Percentiles rank a stretch among this genome's conserved stretches.
phyloP scores from a whole-genome alignment of 176 grass and related monocot species.

The Aegilops tauschii region DNA sequence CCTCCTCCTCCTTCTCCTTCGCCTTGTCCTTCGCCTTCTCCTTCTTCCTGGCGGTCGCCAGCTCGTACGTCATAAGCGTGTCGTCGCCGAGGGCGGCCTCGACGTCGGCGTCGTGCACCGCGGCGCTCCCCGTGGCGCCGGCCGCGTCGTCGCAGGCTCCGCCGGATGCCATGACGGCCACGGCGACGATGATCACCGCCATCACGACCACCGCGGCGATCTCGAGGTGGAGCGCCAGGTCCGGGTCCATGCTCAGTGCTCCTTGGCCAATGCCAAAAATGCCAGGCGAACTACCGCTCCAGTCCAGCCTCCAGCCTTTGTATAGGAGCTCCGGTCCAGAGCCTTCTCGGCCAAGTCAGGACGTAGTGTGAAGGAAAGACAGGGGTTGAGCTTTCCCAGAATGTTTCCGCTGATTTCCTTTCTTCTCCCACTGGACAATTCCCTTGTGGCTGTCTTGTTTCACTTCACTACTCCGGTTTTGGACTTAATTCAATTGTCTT shows the following conservation, averaged over 20 bases:
- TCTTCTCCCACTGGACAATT: neutral
- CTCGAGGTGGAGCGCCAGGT: neutral
- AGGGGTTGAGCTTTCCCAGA: neutral
- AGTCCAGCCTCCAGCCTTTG: neutral
- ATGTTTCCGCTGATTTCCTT: neutral
- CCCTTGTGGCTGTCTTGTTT: too few species aligned
- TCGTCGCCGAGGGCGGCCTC: slow-evolving; percentile 14
- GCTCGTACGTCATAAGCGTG: slow-evolving; percentile 30
- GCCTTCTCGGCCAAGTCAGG: neutral
- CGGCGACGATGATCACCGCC: slow-evolving; percentile 16
- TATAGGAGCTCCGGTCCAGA: neutral
- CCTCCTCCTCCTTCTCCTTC: neutral
- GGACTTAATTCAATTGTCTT: neutral
- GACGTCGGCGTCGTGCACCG: neutral
- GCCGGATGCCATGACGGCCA: neutral
- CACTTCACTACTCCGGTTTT: neutral
- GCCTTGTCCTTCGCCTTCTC: neutral
- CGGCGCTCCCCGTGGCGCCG: too few species aligned
- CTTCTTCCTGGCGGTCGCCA: neutral
- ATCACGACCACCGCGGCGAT: slow-evolving; percentile 6
- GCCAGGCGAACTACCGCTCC: neutral
- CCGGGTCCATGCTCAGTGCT: neutral
- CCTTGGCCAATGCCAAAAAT: neutral
- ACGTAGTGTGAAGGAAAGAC: too few species aligned
- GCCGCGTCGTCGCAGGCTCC: neutral